Base-by-base conservation (phyloP, 176 grass and related monocot species). In the Aegilops umbellulata region DNA sequence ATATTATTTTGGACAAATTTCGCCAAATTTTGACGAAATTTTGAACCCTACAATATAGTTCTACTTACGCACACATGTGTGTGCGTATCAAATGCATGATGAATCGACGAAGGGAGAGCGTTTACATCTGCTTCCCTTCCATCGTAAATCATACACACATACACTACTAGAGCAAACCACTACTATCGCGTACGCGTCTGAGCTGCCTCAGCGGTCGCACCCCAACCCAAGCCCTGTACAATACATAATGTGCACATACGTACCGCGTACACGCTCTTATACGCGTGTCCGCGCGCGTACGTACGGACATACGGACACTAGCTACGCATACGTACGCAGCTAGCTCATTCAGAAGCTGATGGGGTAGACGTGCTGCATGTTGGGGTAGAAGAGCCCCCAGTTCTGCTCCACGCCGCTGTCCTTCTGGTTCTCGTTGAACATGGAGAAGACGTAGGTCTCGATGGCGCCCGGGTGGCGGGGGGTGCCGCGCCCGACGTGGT, bases 341-440 rank as follows among this genome's bases (percentile, higher is more conserved):
- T 65, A 29, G 12, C 5, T 65, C 41, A 49, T 88, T 88, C 26
- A 90, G 86, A 94, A 91, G 87, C 55, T 92, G 76, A 97, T 92
- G 0, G 88, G 81, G 84, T 97, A 97, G 65, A 97, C 90, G 29
- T 34, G 77, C 84, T 97, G 73, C 88, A 85, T 90, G 81, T 85
- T 83, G 4, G 94, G 94, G 83, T 97, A 94, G 85, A 97, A 97
- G 69, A 97, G 85, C 2, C 95, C 95, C 85, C 88, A 97, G 81
- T 91, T 89, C 86, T 91, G 81, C 79, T 93, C 88, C 4, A 91
- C 84, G 12, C 85, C 84, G 44, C 8, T 29, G 1, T 90, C 64
- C 92, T 94, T 94, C 88, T 87, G 78, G 84, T 97, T 86, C 87
- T 97, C 92, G 61, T 97, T 88, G 88, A 97, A 97, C 90, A 97